These are phyloP conservation scores for Parachlorella kessleri DNA, from an alignment of 139 green algal species.

Conservation along the genomic window DNA sequence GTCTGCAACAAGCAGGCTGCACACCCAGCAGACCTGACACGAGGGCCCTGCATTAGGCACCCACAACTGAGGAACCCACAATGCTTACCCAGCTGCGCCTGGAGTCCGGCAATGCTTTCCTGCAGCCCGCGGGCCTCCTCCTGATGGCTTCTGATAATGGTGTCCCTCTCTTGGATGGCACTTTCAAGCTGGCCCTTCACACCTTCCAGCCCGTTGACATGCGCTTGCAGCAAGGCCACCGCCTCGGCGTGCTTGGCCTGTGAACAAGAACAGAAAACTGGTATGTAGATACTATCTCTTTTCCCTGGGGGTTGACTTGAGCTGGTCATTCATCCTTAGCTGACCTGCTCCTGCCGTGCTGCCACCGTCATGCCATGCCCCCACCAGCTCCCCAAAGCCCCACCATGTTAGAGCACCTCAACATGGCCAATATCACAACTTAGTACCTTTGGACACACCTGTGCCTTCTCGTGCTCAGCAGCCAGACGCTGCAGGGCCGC, in stretches of 20 bases:
- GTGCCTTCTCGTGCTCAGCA: slow-evolving; percentile 23
- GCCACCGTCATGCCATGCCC: too few species aligned
- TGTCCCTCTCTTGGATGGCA: slow-evolving; percentile 20
- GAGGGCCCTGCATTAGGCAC: too few species aligned
- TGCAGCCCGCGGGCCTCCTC: slow-evolving; percentile 10
- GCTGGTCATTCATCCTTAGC: too few species aligned
- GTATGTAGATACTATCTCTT: too few species aligned
- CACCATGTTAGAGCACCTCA: too few species aligned
- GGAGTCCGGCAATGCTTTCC: slow-evolving; percentile 30
- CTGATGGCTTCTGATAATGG: slow-evolving; percentile 8
- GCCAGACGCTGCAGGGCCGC: slow-evolving; percentile 7
- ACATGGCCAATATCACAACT: too few species aligned
- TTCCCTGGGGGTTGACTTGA: too few species aligned
- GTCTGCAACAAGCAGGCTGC: too few species aligned
- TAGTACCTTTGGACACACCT: too few species aligned
- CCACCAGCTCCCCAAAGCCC: too few species aligned
- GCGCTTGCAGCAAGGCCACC: neutral
- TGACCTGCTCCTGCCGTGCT: too few species aligned
- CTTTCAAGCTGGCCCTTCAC: slow-evolving; percentile 4
- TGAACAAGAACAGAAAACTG: neutral
- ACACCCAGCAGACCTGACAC: too few species aligned
- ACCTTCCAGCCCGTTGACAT: slow-evolving; percentile 4
- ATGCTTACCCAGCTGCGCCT: slow-evolving; percentile 46
- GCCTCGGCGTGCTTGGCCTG: slow-evolving; percentile 41
- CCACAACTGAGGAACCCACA: neutral